phyloP scores from a whole-genome alignment of 2,329 filamentous ascomycete genomes.

The Colletotrichum simmondsii region DNA sequence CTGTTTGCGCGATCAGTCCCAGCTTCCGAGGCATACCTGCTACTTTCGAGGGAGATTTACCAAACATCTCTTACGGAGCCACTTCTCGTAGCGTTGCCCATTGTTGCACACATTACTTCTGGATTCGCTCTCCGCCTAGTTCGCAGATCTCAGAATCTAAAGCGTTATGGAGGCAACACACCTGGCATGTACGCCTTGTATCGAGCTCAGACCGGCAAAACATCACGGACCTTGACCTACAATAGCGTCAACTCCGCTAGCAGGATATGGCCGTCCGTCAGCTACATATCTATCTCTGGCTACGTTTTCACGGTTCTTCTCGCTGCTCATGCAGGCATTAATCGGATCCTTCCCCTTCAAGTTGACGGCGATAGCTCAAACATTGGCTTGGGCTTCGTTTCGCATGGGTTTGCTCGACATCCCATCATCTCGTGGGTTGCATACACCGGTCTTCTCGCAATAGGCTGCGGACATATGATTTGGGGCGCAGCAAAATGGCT shows the following conservation, averaged over 20 bases:
- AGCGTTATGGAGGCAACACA: conserved; percentile 79
- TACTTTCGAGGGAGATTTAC: conserved; percentile 92
- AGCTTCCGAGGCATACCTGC: conserved; percentile 84
- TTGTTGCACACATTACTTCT: conserved; percentile 79
- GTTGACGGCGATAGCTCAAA: conserved; percentile 89
- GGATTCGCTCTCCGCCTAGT: conserved; percentile 83
- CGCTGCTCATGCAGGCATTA: conserved; percentile 78
- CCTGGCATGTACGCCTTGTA: conserved; percentile 58
- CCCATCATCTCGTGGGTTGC: conserved; percentile 73
- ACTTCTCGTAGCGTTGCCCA: conserved; percentile 79
- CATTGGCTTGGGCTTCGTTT: conserved; percentile 84
- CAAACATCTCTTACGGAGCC: conserved; percentile 86
- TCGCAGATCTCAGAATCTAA: conserved; percentile 76
- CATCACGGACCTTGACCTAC: conserved; percentile 43
- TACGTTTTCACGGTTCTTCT: conserved; percentile 76
- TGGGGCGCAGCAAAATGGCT: conserved; percentile 91
- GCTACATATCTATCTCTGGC: conserved; percentile 76
- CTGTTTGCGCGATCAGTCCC: conserved; percentile 78
- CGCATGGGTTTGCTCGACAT: conserved; percentile 84
- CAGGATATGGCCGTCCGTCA: conserved; percentile 76
- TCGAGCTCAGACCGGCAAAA: conserved; percentile 44
- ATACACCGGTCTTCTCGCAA: conserved; percentile 74
- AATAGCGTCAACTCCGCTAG: conserved; percentile 34
- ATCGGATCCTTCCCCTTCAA: conserved; percentile 78
- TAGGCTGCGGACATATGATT: conserved; percentile 80